Percentiles rank a stretch among this genome's conserved stretches.
phyloP scores from a whole-genome alignment of 78 protist genomes.

The Dictyostelium discoideum region dicty_2.7 NC_007088.5:6764001-6764500 shows the following conservation, averaged over 20 bases:
- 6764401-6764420: constrained; percentile 68
- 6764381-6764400: constrained; percentile 57
- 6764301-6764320: not conserved
- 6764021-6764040: constrained; percentile 78
- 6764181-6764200: not conserved
- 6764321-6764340: constrained; percentile 55
- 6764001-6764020: constrained; percentile 77
- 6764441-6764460: constrained; percentile 70
- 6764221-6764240: not conserved
- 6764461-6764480: constrained; percentile 64
- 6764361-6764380: constrained; percentile 14
- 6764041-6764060: constrained; percentile 67
- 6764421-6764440: constrained; percentile 55
- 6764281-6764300: constrained; percentile 5
- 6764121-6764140: constrained; percentile 39
- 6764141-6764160: constrained; percentile 38
- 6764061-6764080: constrained; percentile 77
- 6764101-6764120: constrained; percentile 71
- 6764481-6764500: constrained; percentile 72
- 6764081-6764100: constrained; percentile 54
- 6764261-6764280: not conserved
- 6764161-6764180: not conserved
- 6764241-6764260: not conserved
- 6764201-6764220: not conserved
- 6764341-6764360: constrained; percentile 46